Evolutionary conservation across 257 asterid genomes (phyloP), one percentile per base, ranked within the genome.

Genomic region (Gardenia jasminoides): DNA sequence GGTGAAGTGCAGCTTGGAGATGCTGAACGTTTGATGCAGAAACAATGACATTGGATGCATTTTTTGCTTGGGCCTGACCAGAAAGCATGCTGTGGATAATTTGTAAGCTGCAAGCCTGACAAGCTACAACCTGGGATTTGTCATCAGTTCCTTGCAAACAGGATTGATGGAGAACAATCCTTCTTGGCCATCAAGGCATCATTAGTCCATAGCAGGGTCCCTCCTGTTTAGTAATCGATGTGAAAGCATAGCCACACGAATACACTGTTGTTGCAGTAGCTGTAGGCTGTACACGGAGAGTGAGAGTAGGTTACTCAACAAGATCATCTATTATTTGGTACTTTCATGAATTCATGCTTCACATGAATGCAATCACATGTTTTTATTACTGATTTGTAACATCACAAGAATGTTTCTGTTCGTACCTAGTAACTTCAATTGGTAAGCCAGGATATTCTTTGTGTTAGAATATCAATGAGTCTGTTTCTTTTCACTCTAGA

Each of bases 1-100:
- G 74, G 89, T 24, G 94, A 89, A 85, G 87, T 88, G 74, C 92
- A 90, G 83, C 92, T 91, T 16, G 97, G 87, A 50, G 97, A 94
- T 66, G 93, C 77, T 44, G 95, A 91, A 75, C 93, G 80, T 82
- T 86, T 94, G 77, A 90, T 94, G 84, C 91, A 87, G 89, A 91
- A 90, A 80, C 72, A 75, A 41, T 50, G 22, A 48, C 46, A 72
- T 72, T 50, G 67, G 3, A 52, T 17, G 66, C 70, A 75, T 75
- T 39, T 70, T 41, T 59, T 58, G 28, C 70, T 50, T 59, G 22
- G 39, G 31, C 4, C 68, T 9, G 30, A 61, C 48, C 67, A n/a
- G 62, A 41, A 28, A n/a, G 33, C 10, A 64, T 44, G 22, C 30
- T 31, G 59, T 10, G 17, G 31, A 47, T 28, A n/a, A 16, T 19